Base-by-base conservation (phyloP, 495 filamentous ascomycete genomes). In the Talaromyces ruber region DNA sequence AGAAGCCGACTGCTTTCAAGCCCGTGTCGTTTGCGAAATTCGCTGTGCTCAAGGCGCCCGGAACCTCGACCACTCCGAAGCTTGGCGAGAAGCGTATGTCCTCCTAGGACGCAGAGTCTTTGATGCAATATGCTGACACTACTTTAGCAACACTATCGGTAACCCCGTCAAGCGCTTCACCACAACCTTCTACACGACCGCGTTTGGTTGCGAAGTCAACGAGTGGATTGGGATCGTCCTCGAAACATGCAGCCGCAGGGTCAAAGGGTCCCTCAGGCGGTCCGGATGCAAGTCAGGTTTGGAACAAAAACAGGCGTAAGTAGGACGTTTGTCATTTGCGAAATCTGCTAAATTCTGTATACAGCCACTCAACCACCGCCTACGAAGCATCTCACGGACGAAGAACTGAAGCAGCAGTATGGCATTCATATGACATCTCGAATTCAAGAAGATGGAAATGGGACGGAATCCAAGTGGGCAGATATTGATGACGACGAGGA, bases 401-500 rank as follows among this genome's bases (percentile, higher is more conserved):
- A 99, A 72, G 95, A 99, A 62, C 80, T 99, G 34, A 95, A 96
- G 69, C 89, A 95, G 67, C 92, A 92, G 71, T 93, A 89, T 71
- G 94, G 94, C 14, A 99, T 99, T 61, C 94, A 99, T 72, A 84
- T 99, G 76, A 95, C 94, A 9, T 95, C 86, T 47, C 86, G 94
- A 59, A 85, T 99, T 24, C 88, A 92, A 57, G 83, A 91, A 60
- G 93, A 98, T 67, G 84, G 85, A 14, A 84, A 82, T 47, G 87
- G 88, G 16, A 92, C 93, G 63, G 90, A 93, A 58, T 85, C 92
- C 16, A 93, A 92, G 70, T 99, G 94, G 94, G 94, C 95, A 18
- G 94, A 99, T 77, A 97, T 98, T 62, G 94, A 98, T 62, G 94
- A 99, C 62, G 94, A 99, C 65, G 92, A 97, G 70, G 94, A 98